Evolutionary conservation across 2,329 filamentous ascomycete genomes (phyloP).

Genomic region (Phialophora macrospora): DNA sequence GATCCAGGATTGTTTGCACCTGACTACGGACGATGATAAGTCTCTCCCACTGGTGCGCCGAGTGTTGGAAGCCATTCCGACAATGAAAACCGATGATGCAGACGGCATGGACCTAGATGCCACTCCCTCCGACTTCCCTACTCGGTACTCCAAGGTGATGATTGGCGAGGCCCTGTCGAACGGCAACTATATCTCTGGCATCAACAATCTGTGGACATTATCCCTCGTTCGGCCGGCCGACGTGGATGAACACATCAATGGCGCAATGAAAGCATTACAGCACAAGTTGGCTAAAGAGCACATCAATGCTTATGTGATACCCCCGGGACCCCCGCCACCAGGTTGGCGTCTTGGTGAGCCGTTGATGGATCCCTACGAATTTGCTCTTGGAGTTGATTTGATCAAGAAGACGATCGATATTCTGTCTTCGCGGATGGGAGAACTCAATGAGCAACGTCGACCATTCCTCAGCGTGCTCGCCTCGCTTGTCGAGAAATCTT

Average conservation of each 20-base stretch:
- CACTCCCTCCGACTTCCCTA: slow-evolving; percentile 83
- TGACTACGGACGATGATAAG: slow-evolving; percentile 69
- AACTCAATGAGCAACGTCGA: slow-evolving; percentile 84
- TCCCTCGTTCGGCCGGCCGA: slow-evolving; percentile 82
- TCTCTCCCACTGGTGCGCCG: slow-evolving; percentile 62
- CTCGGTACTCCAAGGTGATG: slow-evolving; percentile 74
- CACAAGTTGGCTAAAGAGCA: slow-evolving; percentile 92
- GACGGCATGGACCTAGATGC: slow-evolving; percentile 75
- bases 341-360: slow-evolving; percentile 50
- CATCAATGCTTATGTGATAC: slow-evolving; percentile 69
- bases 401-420: slow-evolving; percentile 96
- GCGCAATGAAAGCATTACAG: slow-evolving; percentile 91
- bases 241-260: slow-evolving; percentile 85
- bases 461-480: slow-evolving; percentile 95
- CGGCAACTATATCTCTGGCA: slow-evolving; percentile 80
- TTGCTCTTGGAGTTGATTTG: slow-evolving; percentile 85
- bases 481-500: slow-evolving; percentile 91
- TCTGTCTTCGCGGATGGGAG: slow-evolving; percentile 88
- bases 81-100: slow-evolving; percentile 83
- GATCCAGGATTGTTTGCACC: slow-evolving; percentile 89
- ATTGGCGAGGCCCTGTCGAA: slow-evolving; percentile 85
- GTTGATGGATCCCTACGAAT: slow-evolving; percentile 71
- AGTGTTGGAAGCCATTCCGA: slow-evolving; percentile 85
- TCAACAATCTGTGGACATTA: slow-evolving; percentile 92
- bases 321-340: slow-evolving; percentile 43